Conservation (phyloP, 2,329 filamentous ascomycete species). For the Stenocarpella maydis region DNA sequence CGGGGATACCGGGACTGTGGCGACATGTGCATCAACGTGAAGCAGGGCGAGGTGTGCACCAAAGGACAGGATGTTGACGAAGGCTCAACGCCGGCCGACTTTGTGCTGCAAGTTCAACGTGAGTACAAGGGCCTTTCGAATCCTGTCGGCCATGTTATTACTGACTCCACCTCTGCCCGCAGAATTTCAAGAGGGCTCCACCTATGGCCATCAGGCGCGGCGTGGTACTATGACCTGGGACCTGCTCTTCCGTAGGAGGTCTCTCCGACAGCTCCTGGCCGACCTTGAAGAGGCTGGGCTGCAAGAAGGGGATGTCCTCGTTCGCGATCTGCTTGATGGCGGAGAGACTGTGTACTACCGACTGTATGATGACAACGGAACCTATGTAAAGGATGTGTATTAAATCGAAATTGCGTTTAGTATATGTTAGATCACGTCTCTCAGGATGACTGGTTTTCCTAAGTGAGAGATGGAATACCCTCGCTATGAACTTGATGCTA, state of each 20-base stretch:
- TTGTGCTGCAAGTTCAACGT: not conserved
- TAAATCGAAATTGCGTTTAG: not conserved
- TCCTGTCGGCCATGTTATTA: not conserved
- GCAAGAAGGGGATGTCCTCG: not conserved
- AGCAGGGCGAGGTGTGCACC: not conserved
- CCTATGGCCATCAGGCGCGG: not conserved
- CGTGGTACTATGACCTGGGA: conserved; percentile 1
- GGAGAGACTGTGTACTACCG: conserved; percentile 15
- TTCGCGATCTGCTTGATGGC: conserved; percentile 18
- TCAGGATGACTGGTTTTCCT: no score
- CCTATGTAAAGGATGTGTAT: not conserved
- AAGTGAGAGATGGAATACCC: no score
- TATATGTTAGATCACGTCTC: no score
- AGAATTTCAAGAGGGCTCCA: not conserved
- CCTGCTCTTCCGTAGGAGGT: conserved; percentile 11
- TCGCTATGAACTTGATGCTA: no score
- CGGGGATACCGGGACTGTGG: not conserved
- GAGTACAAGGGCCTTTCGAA: not conserved
- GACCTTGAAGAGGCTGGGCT: not conserved
- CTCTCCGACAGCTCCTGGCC: not conserved
- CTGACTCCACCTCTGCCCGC: not conserved
- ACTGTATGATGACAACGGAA: not conserved
- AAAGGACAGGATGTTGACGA: conserved; percentile 5
- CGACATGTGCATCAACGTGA: conserved; percentile 5
- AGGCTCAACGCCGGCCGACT: not conserved